These are phyloP conservation scores for Aquilaria sinensis DNA, from an alignment of 345 rosid species.

Conservation along the genomic window DNA sequence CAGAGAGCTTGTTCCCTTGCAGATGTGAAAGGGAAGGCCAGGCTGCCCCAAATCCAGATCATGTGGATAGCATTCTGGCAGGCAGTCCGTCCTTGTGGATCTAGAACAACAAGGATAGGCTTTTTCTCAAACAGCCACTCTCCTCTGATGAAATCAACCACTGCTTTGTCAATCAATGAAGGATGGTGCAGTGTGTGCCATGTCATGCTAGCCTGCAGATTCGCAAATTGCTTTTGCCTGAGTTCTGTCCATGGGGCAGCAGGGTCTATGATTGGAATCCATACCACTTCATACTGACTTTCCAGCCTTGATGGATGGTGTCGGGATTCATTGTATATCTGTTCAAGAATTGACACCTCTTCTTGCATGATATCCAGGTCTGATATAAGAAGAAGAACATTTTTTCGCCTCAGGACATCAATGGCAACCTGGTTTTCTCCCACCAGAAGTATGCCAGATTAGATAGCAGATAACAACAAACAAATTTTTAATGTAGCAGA, in stretches of 20 bases:
- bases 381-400: conserved; percentile 63
- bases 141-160: conserved; percentile 46
- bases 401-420: conserved; percentile 60
- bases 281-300: conserved; percentile 55
- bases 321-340: conserved; percentile 44
- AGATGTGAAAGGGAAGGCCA: conserved; percentile 73
- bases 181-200: conserved; percentile 76
- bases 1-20: conserved; percentile 50
- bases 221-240: conserved; percentile 40
- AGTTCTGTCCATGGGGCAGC: conserved; percentile 31
- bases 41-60: conserved; percentile 81
- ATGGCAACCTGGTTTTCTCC: conserved; percentile 43
- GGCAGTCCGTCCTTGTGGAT: conserved; percentile 69
- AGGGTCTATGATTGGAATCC: conserved; percentile 69
- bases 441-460: not conserved
- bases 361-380: conserved; percentile 51
- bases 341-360: conserved; percentile 48
- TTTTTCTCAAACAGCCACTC: conserved; percentile 61
- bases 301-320: conserved; percentile 27
- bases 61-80: conserved; percentile 71
- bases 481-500: too few species aligned
- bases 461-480: not conserved
- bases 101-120: conserved; percentile 70
- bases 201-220: conserved; percentile 47
- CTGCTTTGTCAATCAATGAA: conserved; percentile 37